Base-by-base conservation (phyloP, 2,329 filamentous ascomycete genomes). In the Emericellopsis cladophorae region DNA sequence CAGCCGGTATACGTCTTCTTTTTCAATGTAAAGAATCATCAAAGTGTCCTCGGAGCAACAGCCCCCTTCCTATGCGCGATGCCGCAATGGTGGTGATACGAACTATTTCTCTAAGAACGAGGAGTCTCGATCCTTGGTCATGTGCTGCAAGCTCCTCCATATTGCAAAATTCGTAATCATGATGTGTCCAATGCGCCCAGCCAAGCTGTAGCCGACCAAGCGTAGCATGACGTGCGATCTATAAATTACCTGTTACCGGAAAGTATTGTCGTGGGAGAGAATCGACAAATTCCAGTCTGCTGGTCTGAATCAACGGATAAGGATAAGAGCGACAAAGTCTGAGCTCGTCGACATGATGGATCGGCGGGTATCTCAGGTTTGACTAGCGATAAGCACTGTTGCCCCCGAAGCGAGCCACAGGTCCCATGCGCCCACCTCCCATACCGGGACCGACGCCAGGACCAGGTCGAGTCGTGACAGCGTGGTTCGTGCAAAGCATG, bases 401-500 rank as follows among this genome's bases (percentile, higher is more conserved):
- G 16, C 41, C 37, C 49, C 66, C 68, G 55, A 73, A 81, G 42
- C 78, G 72, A 51, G 74, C 62, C 42, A 69, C 71, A 40, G 75
- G 72, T 46, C 70, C 71, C 58, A 79, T 67, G 31, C 74, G 77
- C 7, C 34, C 24, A 41, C 62, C 55, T 21, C 66, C 64, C 51
- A 84, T 71, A 44, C 77, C 70, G 45, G 81, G 72, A 16, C 85
- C 84, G 49, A 79, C 75, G 24, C 85, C 84, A 48, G 89, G 87
- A 34, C 89, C 90, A 45, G 90, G 89, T 42, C 89, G 86, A 51
- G 88, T 95, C 40, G 84, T 76, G 50, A 88, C 79, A 37, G 86
- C 87, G 31, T 89, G 90, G 61, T 96, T 96, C 65, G 87, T 94
- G 68, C 93, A 98, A 41, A 98, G 82, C 90, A 98, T 96, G 26